A percentile compares a stretch with the other conserved stretches of the same genome.
These are phyloP conservation scores for Ramaria rubella DNA, from an alignment of 768 basidiomycete species.

Conservation along the genomic window DNA sequence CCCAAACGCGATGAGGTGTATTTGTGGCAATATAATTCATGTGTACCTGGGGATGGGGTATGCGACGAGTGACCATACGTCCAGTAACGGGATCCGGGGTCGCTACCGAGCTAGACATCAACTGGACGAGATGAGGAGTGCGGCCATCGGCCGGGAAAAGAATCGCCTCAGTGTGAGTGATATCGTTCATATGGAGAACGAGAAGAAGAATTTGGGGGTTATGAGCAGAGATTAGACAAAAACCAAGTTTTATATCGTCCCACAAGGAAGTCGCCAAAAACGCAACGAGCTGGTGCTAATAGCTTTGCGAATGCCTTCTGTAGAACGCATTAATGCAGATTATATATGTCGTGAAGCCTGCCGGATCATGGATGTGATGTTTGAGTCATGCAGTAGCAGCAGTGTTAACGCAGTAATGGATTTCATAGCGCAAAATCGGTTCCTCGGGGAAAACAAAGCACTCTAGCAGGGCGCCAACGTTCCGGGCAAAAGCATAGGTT, in stretches of 20 bases:
- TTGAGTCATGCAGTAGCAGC: not conserved
- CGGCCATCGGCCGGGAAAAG: constrained; percentile 78
- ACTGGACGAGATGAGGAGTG: constrained; percentile 60
- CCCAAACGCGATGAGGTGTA: constrained; percentile 4
- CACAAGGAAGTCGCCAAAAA: not conserved
- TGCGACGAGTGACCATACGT: constrained; percentile 28
- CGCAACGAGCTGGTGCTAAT: not conserved
- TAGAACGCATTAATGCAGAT: not conserved
- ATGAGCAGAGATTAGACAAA: not conserved
- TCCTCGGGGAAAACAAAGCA: not conserved
- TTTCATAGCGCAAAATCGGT: not conserved
- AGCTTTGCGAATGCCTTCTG: not conserved
- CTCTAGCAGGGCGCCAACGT: not conserved
- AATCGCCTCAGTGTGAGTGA: constrained; percentile 60
- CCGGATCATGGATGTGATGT: not conserved
- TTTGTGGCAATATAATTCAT: constrained; percentile 75
- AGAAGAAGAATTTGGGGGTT: not conserved
- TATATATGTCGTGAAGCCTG: not conserved
- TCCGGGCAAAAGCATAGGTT: not conserved
- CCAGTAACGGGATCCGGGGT: constrained; percentile 10
- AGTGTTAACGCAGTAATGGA: not conserved
- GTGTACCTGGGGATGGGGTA: constrained; percentile 78
- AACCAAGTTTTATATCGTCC: not conserved
- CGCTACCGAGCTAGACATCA: constrained; percentile 60
- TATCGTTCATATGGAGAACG: constrained; percentile 52